Evolutionary conservation across 495 filamentous ascomycete species (phyloP).

Genomic region (Bacidia gigantensis): DNA sequence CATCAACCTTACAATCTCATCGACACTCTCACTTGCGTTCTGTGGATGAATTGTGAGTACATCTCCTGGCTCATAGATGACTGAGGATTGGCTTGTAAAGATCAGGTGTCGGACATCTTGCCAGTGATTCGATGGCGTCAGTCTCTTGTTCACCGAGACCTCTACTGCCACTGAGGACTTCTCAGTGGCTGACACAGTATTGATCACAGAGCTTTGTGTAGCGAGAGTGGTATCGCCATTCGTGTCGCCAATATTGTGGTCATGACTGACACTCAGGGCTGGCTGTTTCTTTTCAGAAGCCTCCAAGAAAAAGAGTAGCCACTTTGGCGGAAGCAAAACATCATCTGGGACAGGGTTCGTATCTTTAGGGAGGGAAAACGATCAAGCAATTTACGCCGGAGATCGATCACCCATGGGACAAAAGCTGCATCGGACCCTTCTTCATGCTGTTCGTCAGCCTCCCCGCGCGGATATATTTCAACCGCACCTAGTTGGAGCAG

Average conservation of each 20-base stretch:
- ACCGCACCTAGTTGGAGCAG: constrained; percentile 73
- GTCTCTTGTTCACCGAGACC: constrained; percentile 44
- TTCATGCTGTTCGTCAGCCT: constrained; percentile 83
- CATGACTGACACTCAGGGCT: background rate
- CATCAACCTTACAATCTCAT: constrained; percentile 60
- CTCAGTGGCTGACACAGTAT: no score
- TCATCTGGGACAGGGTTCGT: constrained; percentile 60
- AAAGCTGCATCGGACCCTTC: constrained; percentile 79
- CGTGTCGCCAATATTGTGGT: background rate
- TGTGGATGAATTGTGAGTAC: constrained; percentile 71
- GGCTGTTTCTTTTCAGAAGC: background rate
- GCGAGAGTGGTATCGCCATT: background rate
- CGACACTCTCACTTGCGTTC: constrained; percentile 67
- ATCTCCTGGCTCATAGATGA: constrained; percentile 52
- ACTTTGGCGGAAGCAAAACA: constrained; percentile 66
- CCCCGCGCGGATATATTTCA: constrained; percentile 62
- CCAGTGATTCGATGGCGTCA: constrained; percentile 70
- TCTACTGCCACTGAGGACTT: constrained; percentile 19
- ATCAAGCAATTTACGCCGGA: constrained; percentile 50
- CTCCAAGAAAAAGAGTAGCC: constrained; percentile 37
- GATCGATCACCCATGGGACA: constrained; percentile 56
- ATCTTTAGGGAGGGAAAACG: constrained; percentile 54
- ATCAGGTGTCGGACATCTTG: constrained; percentile 81
- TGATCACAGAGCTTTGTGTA: background rate
- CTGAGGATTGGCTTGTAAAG: constrained; percentile 35